Conservation (phyloP, 2,329 filamentous ascomycete species). For the Periconia digitata region DNA sequence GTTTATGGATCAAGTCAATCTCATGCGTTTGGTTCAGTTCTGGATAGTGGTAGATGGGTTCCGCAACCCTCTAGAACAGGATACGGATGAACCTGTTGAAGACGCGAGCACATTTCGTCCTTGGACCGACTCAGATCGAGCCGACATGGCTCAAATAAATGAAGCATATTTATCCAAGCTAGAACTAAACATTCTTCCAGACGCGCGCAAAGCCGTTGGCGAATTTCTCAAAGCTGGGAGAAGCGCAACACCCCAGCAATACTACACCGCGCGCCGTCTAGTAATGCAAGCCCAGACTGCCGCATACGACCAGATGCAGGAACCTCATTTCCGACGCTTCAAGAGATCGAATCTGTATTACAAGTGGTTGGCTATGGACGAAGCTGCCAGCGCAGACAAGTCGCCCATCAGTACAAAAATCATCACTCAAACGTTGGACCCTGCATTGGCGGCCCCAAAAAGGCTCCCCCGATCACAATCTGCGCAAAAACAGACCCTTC, state of each 20-base stretch:
- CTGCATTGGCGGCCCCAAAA: conserved; percentile 28
- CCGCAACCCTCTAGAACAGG: conserved; percentile 88
- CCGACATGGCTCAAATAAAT: conserved; percentile 87
- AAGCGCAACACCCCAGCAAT: conserved; percentile 75
- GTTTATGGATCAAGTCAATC: conserved; percentile 89
- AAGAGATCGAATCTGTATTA: conserved; percentile 93
- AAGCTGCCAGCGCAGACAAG: conserved; percentile 50
- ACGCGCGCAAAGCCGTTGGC: conserved; percentile 69
- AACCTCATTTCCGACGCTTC: conserved; percentile 78
- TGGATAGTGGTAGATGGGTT: conserved; percentile 98
- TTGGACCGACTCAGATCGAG: conserved; percentile 82
- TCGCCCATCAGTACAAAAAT: conserved; percentile 27
- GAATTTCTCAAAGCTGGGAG: conserved; percentile 78
- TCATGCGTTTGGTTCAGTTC: conserved; percentile 92
- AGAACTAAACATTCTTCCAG: conserved; percentile 75
- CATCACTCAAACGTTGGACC: conserved; percentile 30
- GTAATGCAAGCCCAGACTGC: conserved; percentile 81
- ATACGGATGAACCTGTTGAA: conserved; percentile 69
- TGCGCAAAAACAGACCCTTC: conserved; percentile 41
- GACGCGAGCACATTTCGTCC: conserved; percentile 53
- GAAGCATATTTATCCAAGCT: conserved; percentile 83
- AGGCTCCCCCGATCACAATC: conserved; percentile 52
- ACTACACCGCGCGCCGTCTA: conserved; percentile 77
- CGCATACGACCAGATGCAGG: conserved; percentile 82
- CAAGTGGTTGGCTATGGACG: conserved; percentile 90